These are phyloP conservation scores for Phaeosphaeria sp. DNA, from an alignment of 2,329 filamentous ascomycete species.

Conservation along the genomic window DNA sequence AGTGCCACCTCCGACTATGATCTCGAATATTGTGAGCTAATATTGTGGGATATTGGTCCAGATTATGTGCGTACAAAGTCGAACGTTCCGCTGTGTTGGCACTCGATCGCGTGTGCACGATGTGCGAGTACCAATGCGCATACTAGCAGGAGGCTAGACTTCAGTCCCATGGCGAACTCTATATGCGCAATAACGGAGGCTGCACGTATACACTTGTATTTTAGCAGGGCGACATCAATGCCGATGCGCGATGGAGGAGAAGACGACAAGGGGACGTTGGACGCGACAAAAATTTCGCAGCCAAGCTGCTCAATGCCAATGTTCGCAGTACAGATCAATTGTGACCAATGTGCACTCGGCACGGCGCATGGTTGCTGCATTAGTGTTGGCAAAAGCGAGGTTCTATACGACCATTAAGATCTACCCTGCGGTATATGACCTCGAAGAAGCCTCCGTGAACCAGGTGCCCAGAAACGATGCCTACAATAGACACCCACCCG, in stretches of 20 bases:
- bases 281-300: neutral
- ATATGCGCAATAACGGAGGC: neutral
- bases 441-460: neutral
- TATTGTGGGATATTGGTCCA: neutral
- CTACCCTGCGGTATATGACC: neutral
- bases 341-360: neutral
- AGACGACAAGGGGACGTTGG: neutral
- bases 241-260: neutral
- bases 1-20: constrained; percentile 25
- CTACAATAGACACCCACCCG: too few species aligned
- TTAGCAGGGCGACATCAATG: too few species aligned
- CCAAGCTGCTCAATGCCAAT: neutral
- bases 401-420: neutral
- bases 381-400: neutral
- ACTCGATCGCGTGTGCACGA: neutral
- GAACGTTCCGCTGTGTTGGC: neutral
- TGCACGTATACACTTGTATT: too few species aligned
- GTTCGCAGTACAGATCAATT: neutral
- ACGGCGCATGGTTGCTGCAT: neutral
- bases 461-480: neutral
- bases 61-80: constrained; percentile 5
- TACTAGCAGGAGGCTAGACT: neutral
- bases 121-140: constrained; percentile 1
- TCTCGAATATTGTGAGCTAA: constrained; percentile 6
- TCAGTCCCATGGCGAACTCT: neutral